Conservation (phyloP, 306 rosid genomes). For the Elaeagnus macrophylla region DNA sequence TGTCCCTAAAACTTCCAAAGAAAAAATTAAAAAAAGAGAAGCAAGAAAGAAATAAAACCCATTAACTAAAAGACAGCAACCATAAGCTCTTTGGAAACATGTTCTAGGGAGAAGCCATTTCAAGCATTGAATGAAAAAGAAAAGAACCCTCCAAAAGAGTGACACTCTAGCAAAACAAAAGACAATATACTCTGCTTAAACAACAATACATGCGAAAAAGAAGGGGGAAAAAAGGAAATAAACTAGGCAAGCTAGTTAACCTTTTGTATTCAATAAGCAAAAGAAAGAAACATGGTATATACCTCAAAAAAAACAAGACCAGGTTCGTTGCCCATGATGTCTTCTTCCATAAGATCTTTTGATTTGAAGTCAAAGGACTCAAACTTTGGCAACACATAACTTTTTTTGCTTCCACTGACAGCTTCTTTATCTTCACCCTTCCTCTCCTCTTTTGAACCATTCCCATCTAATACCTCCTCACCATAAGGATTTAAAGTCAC, state of each 20-base stretch:
- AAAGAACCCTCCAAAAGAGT: too few species aligned
- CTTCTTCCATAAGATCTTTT: slow-evolving; percentile 90
- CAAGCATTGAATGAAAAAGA: too few species aligned
- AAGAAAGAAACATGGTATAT: slow-evolving; percentile 12
- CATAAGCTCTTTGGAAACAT: too few species aligned
- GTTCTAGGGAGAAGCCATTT: too few species aligned
- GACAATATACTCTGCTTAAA: background rate
- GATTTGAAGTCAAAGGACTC: slow-evolving; percentile 57
- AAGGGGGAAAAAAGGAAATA: background rate
- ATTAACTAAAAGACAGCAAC: too few species aligned
- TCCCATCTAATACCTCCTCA: slow-evolving; percentile 40
- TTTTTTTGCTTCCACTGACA: slow-evolving; percentile 16
- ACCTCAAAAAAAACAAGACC: slow-evolving; percentile 96
- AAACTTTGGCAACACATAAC: slow-evolving; percentile 47
- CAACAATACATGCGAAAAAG: background rate
- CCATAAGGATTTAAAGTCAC: slow-evolving; percentile 86
- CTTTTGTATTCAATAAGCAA: slow-evolving; percentile 6
- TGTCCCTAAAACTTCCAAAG: too few species aligned
- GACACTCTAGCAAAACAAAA: too few species aligned
- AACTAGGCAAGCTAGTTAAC: background rate
- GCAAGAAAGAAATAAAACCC: too few species aligned
- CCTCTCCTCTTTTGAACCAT: slow-evolving; percentile 13
- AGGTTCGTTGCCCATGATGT: slow-evolving; percentile 70
- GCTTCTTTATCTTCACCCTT: slow-evolving; percentile 23
- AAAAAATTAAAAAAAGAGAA: too few species aligned